A percentile compares a stretch with the other conserved stretches of the same genome.
phyloP scores from a whole-genome alignment of 2,329 filamentous ascomycete genomes.

The Chaetothyriales sp. region DNA sequence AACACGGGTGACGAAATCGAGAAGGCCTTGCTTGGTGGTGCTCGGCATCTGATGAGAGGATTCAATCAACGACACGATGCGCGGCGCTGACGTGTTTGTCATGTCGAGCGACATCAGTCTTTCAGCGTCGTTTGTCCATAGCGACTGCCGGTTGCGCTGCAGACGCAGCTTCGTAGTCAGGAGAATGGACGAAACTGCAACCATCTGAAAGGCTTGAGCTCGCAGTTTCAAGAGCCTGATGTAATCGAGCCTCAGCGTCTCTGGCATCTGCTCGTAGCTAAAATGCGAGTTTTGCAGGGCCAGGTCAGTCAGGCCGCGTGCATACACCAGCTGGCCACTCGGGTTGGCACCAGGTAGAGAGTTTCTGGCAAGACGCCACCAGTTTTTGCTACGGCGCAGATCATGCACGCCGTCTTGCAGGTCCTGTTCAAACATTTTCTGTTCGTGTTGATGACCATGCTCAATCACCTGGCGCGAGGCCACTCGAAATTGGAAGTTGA shows the following conservation, averaged over 20 bases:
- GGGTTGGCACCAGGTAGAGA: slow-evolving; percentile 1
- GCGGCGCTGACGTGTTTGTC: slow-evolving; percentile 22
- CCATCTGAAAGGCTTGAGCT: slow-evolving; percentile 40
- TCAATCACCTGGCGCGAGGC: slow-evolving; percentile 46
- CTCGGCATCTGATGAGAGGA: slow-evolving; percentile 35
- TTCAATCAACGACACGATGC: slow-evolving; percentile 32
- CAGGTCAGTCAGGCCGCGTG: slow-evolving; percentile 44
- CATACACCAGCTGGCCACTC: slow-evolving; percentile 32
- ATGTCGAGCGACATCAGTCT: slow-evolving; percentile 39
- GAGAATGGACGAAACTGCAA: slow-evolving; percentile 46
- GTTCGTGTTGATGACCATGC: slow-evolving; percentile 47
- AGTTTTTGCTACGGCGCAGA: slow-evolving; percentile 36
- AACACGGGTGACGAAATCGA: slow-evolving; percentile 35
- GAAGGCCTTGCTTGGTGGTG: slow-evolving; percentile 29
- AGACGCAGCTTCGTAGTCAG: slow-evolving; percentile 51
- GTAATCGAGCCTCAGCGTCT: slow-evolving; percentile 44
- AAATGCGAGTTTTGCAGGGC: slow-evolving; percentile 38
- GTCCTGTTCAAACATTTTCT: slow-evolving; percentile 42
- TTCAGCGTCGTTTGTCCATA: slow-evolving; percentile 48
- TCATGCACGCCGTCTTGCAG: slow-evolving; percentile 36
- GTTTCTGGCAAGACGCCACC: slow-evolving; percentile 17
- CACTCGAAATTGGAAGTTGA: slow-evolving; percentile 49
- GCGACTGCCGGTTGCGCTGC: slow-evolving; percentile 47
- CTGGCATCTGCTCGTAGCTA: slow-evolving; percentile 39
- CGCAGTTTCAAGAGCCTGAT: slow-evolving; percentile 39